Evolutionary conservation across 2,329 filamentous ascomycete species (phyloP).

Genomic region (Pleomassaria siparia): DNA sequence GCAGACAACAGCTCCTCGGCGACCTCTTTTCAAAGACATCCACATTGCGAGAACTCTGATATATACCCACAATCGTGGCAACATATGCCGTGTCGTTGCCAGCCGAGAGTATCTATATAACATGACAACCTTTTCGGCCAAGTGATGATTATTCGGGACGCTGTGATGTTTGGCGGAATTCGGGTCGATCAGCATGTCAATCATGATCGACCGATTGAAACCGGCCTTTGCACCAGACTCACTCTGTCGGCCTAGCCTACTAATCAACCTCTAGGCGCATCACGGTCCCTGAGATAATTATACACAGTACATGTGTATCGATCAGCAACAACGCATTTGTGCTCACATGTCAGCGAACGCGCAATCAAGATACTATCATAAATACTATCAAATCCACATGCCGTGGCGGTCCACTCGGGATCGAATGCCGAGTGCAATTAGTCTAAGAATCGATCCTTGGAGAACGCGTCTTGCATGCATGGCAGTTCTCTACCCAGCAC

Average conservation of each 20-base stretch:
- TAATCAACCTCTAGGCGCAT: no score
- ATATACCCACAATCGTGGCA: neutral
- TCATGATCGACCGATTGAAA: slow-evolving; percentile 3
- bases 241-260: no score
- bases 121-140: slow-evolving; percentile 14
- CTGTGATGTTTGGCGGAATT: slow-evolving; percentile 10
- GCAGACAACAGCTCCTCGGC: no score
- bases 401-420: slow-evolving; percentile 10
- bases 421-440: slow-evolving; percentile 10
- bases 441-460: slow-evolving; percentile 12
- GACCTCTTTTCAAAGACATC: no score
- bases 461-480: slow-evolving; percentile 9
- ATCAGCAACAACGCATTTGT: no score
- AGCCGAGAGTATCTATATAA: slow-evolving; percentile 13
- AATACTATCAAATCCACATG: no score
- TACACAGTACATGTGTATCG: no score
- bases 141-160: slow-evolving; percentile 5
- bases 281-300: no score
- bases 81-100: slow-evolving; percentile 9
- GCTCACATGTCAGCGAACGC: no score
- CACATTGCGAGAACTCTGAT: no score
- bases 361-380: no score
- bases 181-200: slow-evolving; percentile 13
- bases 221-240: no score
- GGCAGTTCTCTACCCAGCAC: slow-evolving; percentile 10